Conservation (phyloP, 345 rosid species). For the Moricandia arvensis region DNA sequence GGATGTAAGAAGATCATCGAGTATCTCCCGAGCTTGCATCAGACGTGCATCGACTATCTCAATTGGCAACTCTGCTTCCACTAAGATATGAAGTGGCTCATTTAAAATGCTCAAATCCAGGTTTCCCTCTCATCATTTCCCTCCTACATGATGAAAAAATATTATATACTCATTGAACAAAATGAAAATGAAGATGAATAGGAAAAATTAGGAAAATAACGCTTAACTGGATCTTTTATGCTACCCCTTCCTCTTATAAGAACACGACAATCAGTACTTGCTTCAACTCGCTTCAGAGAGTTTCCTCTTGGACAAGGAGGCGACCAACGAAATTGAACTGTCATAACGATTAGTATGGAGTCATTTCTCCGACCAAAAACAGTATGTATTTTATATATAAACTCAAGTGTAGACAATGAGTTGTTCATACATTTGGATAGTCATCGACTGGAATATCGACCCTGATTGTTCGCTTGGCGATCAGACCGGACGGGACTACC, state of each 20-base stretch:
- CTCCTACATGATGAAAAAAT: constrained; percentile 51
- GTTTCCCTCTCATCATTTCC: constrained; percentile 96
- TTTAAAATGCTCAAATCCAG: constrained; percentile 95
- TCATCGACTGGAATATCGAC: constrained; percentile 92
- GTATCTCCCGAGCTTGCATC: constrained; percentile 92
- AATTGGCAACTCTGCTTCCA: constrained; percentile 91
- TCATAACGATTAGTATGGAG: constrained; percentile 15
- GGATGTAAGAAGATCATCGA: constrained; percentile 91
- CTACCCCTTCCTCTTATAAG: constrained; percentile 95
- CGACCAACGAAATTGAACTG: constrained; percentile 99
- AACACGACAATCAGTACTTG: constrained; percentile 89
- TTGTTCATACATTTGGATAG: constrained; percentile 71
- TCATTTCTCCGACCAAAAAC: constrained; percentile 16
- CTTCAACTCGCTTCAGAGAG: constrained; percentile 97
- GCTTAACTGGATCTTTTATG: constrained; percentile 78
- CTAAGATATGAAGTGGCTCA: constrained; percentile 90
- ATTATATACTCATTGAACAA: not conserved
- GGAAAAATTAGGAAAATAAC: not conserved
- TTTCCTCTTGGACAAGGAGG: constrained; percentile 98
- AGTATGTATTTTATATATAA: not conserved
- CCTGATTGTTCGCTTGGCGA: constrained; percentile 82
- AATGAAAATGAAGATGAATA: too few species aligned
- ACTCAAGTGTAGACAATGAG: not conserved
- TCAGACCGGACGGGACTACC: constrained; percentile 83
- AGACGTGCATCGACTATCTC: constrained; percentile 88